Percentiles rank a stretch among this genome's conserved stretches.
phyloP scores from a whole-genome alignment of 495 filamentous ascomycete species.

The Acidomyces sp. region DNA sequence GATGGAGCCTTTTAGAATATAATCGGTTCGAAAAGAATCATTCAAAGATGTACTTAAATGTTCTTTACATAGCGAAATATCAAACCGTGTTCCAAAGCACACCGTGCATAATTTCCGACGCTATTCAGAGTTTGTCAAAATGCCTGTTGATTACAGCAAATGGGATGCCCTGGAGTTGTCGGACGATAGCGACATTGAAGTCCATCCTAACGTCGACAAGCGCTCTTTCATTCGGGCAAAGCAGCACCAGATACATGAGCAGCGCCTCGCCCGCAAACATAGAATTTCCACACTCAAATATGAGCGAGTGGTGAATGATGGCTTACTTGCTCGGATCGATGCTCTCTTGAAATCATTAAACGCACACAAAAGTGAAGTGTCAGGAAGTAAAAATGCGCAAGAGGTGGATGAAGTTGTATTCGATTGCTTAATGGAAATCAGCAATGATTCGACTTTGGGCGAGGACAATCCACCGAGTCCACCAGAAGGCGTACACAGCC shows the following conservation, averaged over 20 bases:
- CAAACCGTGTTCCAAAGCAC: no score
- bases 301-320: conserved; percentile 86
- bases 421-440: conserved; percentile 68
- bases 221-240: conserved; percentile 96
- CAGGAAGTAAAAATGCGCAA: conserved; percentile 27
- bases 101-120: no score
- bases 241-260: conserved; percentile 88
- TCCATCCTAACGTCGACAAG: conserved; percentile 98
- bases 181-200: conserved; percentile 95
- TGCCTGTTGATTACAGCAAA: conserved; percentile 93
- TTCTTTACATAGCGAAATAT: no score
- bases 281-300: conserved; percentile 87
- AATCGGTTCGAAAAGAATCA: no score
- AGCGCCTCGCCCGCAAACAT: conserved; percentile 67
- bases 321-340: conserved; percentile 70
- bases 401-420: conserved; percentile 76
- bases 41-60: no score
- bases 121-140: no score
- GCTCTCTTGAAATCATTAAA: conserved; percentile 58
- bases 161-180: conserved; percentile 92
- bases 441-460: conserved; percentile 41
- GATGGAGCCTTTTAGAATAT: no score
- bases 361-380: conserved; percentile 50
- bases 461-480: conserved; percentile 62
- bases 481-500: conserved; percentile 65